phyloP scores from a whole-genome alignment of 2,329 filamentous ascomycete genomes.

The Stachybotrys elegans region DNA sequence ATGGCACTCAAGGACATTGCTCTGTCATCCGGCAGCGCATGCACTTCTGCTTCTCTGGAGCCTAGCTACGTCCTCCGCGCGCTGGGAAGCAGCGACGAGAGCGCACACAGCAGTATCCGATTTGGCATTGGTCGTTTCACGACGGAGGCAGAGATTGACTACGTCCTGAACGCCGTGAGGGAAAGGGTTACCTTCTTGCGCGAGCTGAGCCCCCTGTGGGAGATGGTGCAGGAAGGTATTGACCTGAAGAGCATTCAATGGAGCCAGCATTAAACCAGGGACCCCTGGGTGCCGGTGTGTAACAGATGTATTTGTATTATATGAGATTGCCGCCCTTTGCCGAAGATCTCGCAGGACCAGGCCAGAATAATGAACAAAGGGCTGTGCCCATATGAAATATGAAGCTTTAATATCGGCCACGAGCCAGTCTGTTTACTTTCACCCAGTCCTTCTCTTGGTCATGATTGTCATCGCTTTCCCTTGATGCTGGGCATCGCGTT shows the following conservation, averaged over 20 bases:
- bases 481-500: too few relatives aligned
- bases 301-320: too few relatives aligned
- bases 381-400: too few relatives aligned
- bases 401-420: too few relatives aligned
- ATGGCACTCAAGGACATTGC: constrained; percentile 99
- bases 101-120: constrained; percentile 93
- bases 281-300: too few relatives aligned
- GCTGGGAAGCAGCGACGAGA: constrained; percentile 94
- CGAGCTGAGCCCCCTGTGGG: constrained; percentile 94
- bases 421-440: too few relatives aligned
- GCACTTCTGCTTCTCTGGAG: constrained; percentile 93
- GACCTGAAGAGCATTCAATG: constrained; percentile 96
- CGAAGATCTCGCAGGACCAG: too few relatives aligned
- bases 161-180: constrained; percentile 88
- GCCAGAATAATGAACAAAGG: too few relatives aligned
- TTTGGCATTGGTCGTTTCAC: constrained; percentile 98
- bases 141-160: constrained; percentile 91
- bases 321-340: too few relatives aligned
- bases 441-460: too few relatives aligned
- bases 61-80: constrained; percentile 94
- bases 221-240: constrained; percentile 93
- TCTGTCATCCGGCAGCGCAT: constrained; percentile 91
- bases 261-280: constrained; percentile 97
- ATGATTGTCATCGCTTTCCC: too few relatives aligned
- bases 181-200: constrained; percentile 89